Evolutionary conservation across 768 basidiomycete species (phyloP).

Genomic region (Leccinum olivaceopallidum): DNA sequence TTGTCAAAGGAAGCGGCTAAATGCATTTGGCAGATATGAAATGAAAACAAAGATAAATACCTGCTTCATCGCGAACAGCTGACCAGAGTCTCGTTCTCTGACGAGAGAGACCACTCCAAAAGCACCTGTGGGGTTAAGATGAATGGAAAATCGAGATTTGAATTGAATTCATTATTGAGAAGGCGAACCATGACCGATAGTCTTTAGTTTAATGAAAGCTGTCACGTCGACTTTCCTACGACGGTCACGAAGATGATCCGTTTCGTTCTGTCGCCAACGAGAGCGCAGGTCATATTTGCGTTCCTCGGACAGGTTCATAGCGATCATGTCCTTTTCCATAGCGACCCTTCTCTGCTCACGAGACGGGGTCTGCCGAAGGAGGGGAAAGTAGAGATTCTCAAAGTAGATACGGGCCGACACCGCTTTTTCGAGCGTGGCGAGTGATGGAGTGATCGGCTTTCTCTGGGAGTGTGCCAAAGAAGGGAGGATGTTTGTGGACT

Average conservation of each 20-base stretch:
- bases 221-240: conserved; percentile 81
- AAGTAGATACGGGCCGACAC: conserved; percentile 93
- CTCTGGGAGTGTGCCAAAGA: conserved; percentile 40
- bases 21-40: conserved; percentile 28
- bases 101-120: conserved; percentile 97
- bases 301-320: conserved; percentile 65
- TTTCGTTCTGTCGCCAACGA: conserved; percentile 87
- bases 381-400: conserved; percentile 84
- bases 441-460: conserved; percentile 76
- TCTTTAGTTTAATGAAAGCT: conserved; percentile 87
- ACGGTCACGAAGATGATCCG: conserved; percentile 82
- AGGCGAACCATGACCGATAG: conserved; percentile 84
- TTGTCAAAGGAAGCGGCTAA: conserved; percentile 27
- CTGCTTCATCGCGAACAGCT: conserved; percentile 97
- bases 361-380: conserved; percentile 81
- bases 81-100: conserved; percentile 73
- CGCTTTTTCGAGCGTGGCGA: conserved; percentile 91
- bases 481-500: conserved; percentile 28
- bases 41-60: conserved; percentile 42
- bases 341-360: conserved; percentile 83
- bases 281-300: conserved; percentile 73
- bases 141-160: conserved; percentile 21
- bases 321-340: conserved; percentile 85
- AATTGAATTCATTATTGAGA: conserved; percentile 29
- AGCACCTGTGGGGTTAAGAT: conserved; percentile 59